Evolutionary conservation across 257 asterid species (phyloP), one percentile per base, ranked within the genome.

Genomic region (Voacanga thouarsii): DNA sequence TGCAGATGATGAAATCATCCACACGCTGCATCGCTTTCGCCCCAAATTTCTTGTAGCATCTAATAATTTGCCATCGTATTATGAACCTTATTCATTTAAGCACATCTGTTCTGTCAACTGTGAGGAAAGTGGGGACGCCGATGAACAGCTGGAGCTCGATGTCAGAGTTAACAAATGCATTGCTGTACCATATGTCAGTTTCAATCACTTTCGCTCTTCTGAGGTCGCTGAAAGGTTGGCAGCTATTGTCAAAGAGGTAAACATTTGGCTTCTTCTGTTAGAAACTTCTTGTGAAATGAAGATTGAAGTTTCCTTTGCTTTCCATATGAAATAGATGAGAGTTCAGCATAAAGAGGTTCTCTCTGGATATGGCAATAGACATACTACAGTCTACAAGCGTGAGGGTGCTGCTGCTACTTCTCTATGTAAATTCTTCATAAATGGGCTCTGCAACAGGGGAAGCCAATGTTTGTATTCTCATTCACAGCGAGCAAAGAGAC

Each of bases 1-100:
- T 89, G 93, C 94, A 95, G 99, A 89, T 92, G 90, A 93, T 80
- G 99, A 93, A 81, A 86, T 93, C 77, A 78, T 95, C 53, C 71
- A 81, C 76, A 77, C 91, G 65, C 81, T 95, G 83, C 99, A 95
- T 80, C 92, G 98, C 3, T 85, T 81, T 83, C 96, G 98, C 28
- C 99, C 99, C 79, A 86, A 87, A 83, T 82, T 74, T 86, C 75
- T 95, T 78, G 80, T 83, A 78, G 79, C 80, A 68, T 90, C 87
- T 61, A 81, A 80, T 78, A 80, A 86, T 75, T 28, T 81, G 44
- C 99, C 94, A 37, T 78, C 79, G 76, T 89, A 84, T 84, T 84
- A 82, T 26, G 85, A 88, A 49, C 90, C 91, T 53, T 77, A 69
- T 61, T 81, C 83, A 64, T 88, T 83, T 82, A 83, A 61, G 81